These are phyloP conservation scores for Chlamydomonas eustigma DNA, from an alignment of 139 green algal species.

Conservation along the genomic window DNA sequence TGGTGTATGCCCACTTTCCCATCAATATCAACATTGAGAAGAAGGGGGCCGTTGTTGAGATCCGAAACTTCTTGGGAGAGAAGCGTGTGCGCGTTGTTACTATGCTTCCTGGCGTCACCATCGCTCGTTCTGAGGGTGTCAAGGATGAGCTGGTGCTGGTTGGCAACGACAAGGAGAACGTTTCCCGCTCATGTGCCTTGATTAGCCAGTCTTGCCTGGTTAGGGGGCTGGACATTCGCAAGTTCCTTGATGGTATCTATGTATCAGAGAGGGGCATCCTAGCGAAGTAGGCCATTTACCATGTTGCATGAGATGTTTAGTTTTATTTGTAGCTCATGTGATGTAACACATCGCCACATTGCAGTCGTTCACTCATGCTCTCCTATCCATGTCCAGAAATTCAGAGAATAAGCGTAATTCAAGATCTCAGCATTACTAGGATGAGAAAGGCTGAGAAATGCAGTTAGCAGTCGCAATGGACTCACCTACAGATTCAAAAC, in stretches of 20 bases:
- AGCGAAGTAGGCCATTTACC: no score
- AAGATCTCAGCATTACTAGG: no score
- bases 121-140: conserved; percentile 70
- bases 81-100: conserved; percentile 91
- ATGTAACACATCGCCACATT: no score
- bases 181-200: conserved; percentile 78
- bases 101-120: conserved; percentile 87
- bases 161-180: conserved; percentile 96
- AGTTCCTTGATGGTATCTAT: conserved; percentile 99
- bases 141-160: conserved; percentile 97
- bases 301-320: no score
- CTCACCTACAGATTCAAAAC: no score
- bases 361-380: no score
- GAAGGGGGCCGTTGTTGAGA: conserved; percentile 74
- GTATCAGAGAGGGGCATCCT: conserved; percentile 35
- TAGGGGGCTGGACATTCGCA: conserved; percentile 95
- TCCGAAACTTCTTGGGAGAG: conserved; percentile 99
- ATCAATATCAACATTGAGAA: conserved; percentile 97
- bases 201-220: conserved; percentile 85
- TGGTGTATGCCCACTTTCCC: conserved; percentile 99
- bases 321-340: no score
- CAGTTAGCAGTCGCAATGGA: no score
- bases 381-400: no score
- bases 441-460: no score
- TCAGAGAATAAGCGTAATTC: no score